These are phyloP conservation scores for Apium graveolens DNA, from an alignment of 129 eudicot species.

Conservation along the genomic window DNA sequence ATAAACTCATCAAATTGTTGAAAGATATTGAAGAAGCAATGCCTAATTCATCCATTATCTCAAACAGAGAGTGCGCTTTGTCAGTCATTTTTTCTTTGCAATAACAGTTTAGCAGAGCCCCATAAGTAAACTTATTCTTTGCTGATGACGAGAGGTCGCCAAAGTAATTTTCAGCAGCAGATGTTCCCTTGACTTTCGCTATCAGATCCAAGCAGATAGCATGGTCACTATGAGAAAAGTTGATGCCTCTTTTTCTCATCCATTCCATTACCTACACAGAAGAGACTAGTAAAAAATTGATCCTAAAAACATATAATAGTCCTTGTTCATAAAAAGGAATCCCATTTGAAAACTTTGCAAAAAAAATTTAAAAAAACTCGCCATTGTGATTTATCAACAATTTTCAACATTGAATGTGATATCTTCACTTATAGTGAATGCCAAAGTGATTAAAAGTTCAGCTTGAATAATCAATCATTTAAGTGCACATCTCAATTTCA, in stretches of 20 bases:
- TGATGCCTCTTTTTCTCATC: conserved; percentile 50
- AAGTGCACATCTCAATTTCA: not conserved
- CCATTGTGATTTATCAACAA: not conserved
- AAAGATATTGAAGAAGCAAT: conserved; percentile 31
- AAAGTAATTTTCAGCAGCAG: conserved; percentile 64
- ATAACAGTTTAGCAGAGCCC: conserved; percentile 69
- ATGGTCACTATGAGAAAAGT: conserved; percentile 37
- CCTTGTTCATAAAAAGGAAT: not conserved
- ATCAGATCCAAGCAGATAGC: conserved; percentile 56
- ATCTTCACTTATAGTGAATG: not conserved
- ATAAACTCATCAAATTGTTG: conserved; percentile 56
- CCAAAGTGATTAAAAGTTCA: not conserved
- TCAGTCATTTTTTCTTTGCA: conserved; percentile 48
- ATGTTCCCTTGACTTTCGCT: conserved; percentile 47
- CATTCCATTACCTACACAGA: conserved; percentile 67
- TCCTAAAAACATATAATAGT: not conserved
- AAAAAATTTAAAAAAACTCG: not conserved
- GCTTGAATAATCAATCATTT: not conserved
- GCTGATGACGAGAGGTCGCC: conserved; percentile 36
- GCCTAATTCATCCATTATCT: conserved; percentile 48
- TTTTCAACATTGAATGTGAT: not conserved
- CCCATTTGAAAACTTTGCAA: not conserved
- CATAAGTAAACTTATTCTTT: conserved; percentile 39
- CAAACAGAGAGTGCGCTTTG: conserved; percentile 56
- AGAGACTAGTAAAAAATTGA: not conserved